Evolutionary conservation across 495 filamentous ascomycete species (phyloP), one percentile per base, ranked within the genome.

Genomic region (Aspergillus sclerotioniger): DNA sequence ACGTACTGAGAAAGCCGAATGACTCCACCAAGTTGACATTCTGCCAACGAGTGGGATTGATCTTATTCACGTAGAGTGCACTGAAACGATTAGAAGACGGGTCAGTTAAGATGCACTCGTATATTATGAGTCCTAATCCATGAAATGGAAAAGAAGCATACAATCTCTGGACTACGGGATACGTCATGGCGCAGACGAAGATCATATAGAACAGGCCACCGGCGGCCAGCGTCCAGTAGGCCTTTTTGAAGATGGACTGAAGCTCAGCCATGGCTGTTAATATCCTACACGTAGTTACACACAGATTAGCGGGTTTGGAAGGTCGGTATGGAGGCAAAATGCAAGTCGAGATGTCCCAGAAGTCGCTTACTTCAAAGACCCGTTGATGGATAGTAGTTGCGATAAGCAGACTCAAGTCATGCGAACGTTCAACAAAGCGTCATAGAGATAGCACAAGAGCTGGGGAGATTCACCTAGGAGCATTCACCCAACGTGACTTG

Each of bases 1-100:
- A 72, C 85, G 59, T 69, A 92, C 90, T 90, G 45, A 89, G 77
- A 66, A 94, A 96, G 0, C 91, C 91, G 76, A 91, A 95, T 37
- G 83, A 74, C 62, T 94, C 88, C 0, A 90, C 86, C 29, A 82
- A 73, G 59, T 91, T 85, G 35, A 89, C 55, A 66, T 94, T 80
- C 51, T 87, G 75, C 83, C 85, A 91, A 62, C 82, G 81, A 12
- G 80, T 68, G 0, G 87, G 85, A 59, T 91, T 83, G 56, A 93
- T 53, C 43, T 85, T 86, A 67, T 95, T 86, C 13, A 84, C 85
- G 71, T 95, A 96, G 15, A 96, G 69, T 19, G 84, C 85, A 60
- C 90, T 93, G 63, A 43, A 20, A 9, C 7, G 13, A 39, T 63
- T 19, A 69, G 62, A 35, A 45, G 15, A 21, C 25, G 5, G 25